phyloP scores from a whole-genome alignment of 257 asterid species.

The Galeopsis tetrahit region DNA sequence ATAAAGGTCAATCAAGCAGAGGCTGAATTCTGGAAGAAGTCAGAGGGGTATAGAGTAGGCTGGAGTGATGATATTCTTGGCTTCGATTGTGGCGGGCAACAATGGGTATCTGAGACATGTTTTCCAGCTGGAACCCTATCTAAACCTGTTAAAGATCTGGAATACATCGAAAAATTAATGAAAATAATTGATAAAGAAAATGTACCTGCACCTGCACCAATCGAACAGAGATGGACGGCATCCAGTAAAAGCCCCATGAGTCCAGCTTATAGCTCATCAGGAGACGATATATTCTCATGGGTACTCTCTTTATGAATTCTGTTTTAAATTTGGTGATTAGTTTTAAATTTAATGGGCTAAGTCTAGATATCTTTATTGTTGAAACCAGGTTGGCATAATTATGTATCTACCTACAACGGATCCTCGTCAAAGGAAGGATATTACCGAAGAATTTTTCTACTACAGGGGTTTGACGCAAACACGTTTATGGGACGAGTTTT shows the following conservation, averaged over 20 bases:
- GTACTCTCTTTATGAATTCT: slow-evolving; percentile 42
- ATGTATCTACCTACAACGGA: slow-evolving; percentile 97
- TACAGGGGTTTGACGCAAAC: slow-evolving; percentile 71
- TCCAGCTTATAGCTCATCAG: slow-evolving; percentile 85
- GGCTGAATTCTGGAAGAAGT: slow-evolving; percentile 95
- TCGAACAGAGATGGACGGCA: slow-evolving; percentile 98
- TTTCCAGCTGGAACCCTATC: slow-evolving; percentile 92
- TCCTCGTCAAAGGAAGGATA: slow-evolving; percentile 80
- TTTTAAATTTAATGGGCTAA: not conserved
- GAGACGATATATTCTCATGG: slow-evolving; percentile 88
- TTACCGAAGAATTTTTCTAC: slow-evolving; percentile 91
- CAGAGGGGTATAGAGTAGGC: slow-evolving; percentile 94
- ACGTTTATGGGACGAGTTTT: slow-evolving; percentile 75
- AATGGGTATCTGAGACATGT: slow-evolving; percentile 97
- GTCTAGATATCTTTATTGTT: not conserved
- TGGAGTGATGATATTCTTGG: slow-evolving; percentile 99
- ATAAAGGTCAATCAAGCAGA: slow-evolving; percentile 82
- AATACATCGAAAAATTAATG: slow-evolving; percentile 73
- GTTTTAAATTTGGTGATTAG: slow-evolving; percentile 2
- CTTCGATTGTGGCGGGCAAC: slow-evolving; percentile 99
- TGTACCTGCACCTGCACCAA: slow-evolving; percentile 96
- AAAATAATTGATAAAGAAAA: slow-evolving; percentile 72
- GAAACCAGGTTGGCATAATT: slow-evolving; percentile 84
- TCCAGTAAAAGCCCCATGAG: slow-evolving; percentile 88
- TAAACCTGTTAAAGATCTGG: slow-evolving; percentile 88